phyloP scores from a whole-genome alignment of 2,329 filamentous ascomycete species.

The Botrytis elliptica region DNA sequence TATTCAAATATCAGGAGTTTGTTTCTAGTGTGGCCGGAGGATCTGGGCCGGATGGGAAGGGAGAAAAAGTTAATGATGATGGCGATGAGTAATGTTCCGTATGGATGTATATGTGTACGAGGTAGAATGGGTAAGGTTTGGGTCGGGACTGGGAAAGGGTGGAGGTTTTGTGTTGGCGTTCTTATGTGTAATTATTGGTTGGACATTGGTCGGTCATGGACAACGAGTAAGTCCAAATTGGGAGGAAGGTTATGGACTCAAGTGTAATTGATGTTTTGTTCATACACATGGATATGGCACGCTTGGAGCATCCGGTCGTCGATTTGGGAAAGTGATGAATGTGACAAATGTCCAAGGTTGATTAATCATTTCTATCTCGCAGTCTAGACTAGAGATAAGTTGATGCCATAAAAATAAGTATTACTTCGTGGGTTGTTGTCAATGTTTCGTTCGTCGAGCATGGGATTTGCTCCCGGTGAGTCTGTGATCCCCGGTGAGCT shows the following conservation, averaged over 20 bases:
- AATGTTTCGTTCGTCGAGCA: not conserved
- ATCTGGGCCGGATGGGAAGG: slow-evolving; percentile 31
- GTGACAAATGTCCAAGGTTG: not conserved
- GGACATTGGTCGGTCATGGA: slow-evolving; percentile 8
- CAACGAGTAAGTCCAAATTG: slow-evolving; percentile 7
- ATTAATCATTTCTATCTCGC: not conserved
- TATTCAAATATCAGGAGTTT: slow-evolving; percentile 93
- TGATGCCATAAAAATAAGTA: not conserved
- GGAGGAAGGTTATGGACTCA: slow-evolving; percentile 16
- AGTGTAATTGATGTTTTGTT: not conserved
- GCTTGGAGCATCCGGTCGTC: not conserved
- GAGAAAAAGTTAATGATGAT: slow-evolving; percentile 24
- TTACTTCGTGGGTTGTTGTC: too few species aligned
- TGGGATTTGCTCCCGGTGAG: not conserved
- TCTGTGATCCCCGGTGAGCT: not conserved
- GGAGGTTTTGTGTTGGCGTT: slow-evolving; percentile 12
- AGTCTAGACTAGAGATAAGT: not conserved
- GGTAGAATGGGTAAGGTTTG: slow-evolving; percentile 6
- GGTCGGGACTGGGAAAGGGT: slow-evolving; percentile 5
- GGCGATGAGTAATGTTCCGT: slow-evolving; percentile 20
- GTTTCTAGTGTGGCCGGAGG: slow-evolving; percentile 48
- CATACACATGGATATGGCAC: not conserved
- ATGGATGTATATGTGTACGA: slow-evolving; percentile 16
- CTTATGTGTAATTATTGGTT: slow-evolving; percentile 17
- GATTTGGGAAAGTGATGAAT: not conserved